These are phyloP conservation scores for Leucosporidium scottii DNA, from an alignment of 768 basidiomycete species.

Conservation along the genomic window DNA sequence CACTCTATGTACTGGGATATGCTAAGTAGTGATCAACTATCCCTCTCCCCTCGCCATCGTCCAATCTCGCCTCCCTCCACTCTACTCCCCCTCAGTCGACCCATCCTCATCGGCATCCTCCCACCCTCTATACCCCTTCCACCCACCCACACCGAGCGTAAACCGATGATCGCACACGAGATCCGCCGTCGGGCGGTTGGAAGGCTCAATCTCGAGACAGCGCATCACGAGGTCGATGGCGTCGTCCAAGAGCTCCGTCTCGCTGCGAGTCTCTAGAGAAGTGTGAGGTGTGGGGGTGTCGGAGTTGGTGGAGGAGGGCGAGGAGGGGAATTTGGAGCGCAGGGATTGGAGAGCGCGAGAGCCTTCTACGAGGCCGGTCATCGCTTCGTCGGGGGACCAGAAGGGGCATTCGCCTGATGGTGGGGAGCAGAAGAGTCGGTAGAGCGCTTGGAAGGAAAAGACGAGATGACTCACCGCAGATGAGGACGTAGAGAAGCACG, in stretches of 20 bases:
- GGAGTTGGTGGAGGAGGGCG: background rate
- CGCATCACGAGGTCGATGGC: constrained; percentile 75
- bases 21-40: too few relatives aligned
- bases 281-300: background rate
- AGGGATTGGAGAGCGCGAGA: constrained; percentile 30
- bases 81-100: background rate
- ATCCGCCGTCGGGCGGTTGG: constrained; percentile 77
- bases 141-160: constrained; percentile 68
- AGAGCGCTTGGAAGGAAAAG: background rate
- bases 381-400: constrained; percentile 81
- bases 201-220: constrained; percentile 73
- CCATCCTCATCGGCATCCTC: background rate
- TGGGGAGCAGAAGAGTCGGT: too few relatives aligned
- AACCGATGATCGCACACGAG: constrained; percentile 71
- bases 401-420: constrained; percentile 80
- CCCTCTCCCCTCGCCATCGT: too few relatives aligned
- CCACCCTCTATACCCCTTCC: constrained; percentile 45
- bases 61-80: background rate
- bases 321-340: constrained; percentile 44
- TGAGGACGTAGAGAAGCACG: constrained; percentile 89
- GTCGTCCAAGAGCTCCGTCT: constrained; percentile 74
- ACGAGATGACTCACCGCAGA: constrained; percentile 47
- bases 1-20: too few relatives aligned
- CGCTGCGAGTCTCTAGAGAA: constrained; percentile 65
- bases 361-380: constrained; percentile 27